A percentile compares a stretch with the other conserved stretches of the same genome.
phyloP scores from a whole-genome alignment of 768 basidiomycete genomes.

The Leccinum ochraceum region DNA sequence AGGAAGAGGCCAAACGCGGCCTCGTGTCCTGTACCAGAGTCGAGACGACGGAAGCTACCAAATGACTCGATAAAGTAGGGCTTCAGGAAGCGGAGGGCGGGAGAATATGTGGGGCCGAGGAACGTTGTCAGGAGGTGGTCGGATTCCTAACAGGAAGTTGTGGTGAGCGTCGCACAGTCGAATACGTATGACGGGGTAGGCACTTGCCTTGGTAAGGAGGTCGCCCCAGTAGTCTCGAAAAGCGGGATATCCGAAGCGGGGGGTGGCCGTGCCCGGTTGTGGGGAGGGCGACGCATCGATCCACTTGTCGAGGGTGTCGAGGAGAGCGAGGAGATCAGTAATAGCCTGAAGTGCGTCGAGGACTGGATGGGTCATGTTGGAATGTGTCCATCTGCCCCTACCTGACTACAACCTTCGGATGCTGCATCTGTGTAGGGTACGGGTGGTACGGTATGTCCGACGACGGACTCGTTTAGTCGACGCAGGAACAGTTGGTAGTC shows the following conservation, averaged over 20 bases:
- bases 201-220: constrained; percentile 69
- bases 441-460: constrained; percentile 52
- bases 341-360: constrained; percentile 49
- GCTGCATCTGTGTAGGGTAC: constrained; percentile 3
- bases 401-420: constrained; percentile 17
- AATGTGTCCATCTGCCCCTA: constrained; percentile 8
- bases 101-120: constrained; percentile 45
- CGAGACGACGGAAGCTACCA: constrained; percentile 87
- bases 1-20: constrained; percentile 83
- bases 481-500: constrained; percentile 77
- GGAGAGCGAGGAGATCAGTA: constrained; percentile 47
- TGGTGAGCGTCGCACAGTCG: neutral
- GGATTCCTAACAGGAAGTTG: constrained; percentile 43
- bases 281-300: constrained; percentile 77
- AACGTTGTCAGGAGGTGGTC: constrained; percentile 50
- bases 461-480: constrained; percentile 75
- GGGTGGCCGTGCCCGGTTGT: constrained; percentile 50
- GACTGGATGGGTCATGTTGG: neutral
- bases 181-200: neutral
- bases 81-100: constrained; percentile 61
- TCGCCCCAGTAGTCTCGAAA: constrained; percentile 80
- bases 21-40: constrained; percentile 98
- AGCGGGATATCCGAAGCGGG: constrained; percentile 90
- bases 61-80: constrained; percentile 84
- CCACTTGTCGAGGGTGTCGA: constrained; percentile 72